phyloP scores from a whole-genome alignment of 1,284 basidiomycete genomes.

The Cronartium quercuum region DNA sequence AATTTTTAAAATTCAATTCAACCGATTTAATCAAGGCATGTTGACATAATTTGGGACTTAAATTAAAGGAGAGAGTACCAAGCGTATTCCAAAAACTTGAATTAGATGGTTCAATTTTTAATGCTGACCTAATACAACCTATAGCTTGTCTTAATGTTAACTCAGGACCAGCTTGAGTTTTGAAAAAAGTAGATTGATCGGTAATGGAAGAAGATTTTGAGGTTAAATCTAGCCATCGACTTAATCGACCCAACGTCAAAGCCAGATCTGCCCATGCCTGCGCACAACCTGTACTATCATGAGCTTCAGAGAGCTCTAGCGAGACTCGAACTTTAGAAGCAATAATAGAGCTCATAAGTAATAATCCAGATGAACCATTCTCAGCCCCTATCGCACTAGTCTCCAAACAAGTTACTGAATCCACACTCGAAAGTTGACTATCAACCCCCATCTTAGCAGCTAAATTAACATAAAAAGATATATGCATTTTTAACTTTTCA shows the following conservation, averaged over 20 bases:
- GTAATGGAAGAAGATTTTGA: constrained; percentile 8
- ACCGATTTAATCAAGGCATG: constrained; percentile 87
- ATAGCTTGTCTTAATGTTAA: constrained; percentile 54
- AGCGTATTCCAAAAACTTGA: constrained; percentile 74
- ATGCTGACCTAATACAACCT: constrained; percentile 64
- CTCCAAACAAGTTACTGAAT: constrained; percentile 35
- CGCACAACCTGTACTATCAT: constrained; percentile 37
- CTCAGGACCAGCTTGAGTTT: constrained; percentile 28
- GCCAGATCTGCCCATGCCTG: constrained; percentile 46
- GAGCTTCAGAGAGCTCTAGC: constrained; percentile 40
- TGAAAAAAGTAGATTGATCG: constrained; percentile 24
- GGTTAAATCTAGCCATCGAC: constrained; percentile 32
- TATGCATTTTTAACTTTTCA: constrained; percentile 21
- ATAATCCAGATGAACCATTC: constrained; percentile 36
- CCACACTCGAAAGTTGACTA: constrained; percentile 10
- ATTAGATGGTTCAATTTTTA: constrained; percentile 68
- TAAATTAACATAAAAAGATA: constrained; percentile 25
- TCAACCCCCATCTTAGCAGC: constrained; percentile 35
- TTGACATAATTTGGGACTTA: constrained; percentile 67
- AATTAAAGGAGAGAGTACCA: constrained; percentile 66
- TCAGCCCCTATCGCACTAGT: constrained; percentile 20
- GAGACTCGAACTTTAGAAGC: constrained; percentile 43
- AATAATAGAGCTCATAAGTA: constrained; percentile 31
- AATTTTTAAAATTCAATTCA: constrained; percentile 66
- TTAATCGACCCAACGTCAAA: constrained; percentile 40